phyloP scores from a whole-genome alignment of 345 rosid genomes.

The Eucalyptus lansdowneana region DNA sequence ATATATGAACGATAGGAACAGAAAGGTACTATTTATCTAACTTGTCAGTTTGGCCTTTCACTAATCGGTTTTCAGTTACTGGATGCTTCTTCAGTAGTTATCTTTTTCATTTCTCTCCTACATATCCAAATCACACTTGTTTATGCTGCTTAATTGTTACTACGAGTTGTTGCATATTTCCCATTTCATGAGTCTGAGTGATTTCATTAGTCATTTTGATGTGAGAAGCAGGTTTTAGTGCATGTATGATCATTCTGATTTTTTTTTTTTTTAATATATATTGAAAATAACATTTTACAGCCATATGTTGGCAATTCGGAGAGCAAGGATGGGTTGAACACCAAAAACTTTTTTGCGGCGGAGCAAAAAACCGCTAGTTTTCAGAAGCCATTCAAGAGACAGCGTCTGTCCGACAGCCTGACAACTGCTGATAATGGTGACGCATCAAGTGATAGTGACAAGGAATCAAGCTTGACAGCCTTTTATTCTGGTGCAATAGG shows the following conservation, averaged over 20 bases:
- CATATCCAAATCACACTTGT: background rate
- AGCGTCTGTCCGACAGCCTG: slow-evolving; percentile 36
- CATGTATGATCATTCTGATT: background rate
- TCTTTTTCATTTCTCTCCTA: background rate
- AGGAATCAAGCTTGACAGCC: slow-evolving; percentile 63
- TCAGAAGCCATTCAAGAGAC: slow-evolving; percentile 75
- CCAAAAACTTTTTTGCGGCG: slow-evolving; percentile 12
- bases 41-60: background rate
- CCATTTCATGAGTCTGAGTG: background rate
- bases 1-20: slow-evolving; percentile 31
- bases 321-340: slow-evolving; percentile 38
- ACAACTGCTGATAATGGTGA: slow-evolving; percentile 47
- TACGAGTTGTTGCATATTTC: background rate
- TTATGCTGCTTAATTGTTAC: background rate
- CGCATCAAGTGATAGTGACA: slow-evolving; percentile 93
- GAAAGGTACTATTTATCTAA: slow-evolving; percentile 30
- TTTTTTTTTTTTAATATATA: background rate
- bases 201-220: background rate
- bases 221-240: background rate
- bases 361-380: slow-evolving; percentile 42
- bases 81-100: background rate
- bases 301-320: slow-evolving; percentile 17
- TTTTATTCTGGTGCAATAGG: slow-evolving; percentile 70
- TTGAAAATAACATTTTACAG: slow-evolving; percentile 20
- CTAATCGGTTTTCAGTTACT: background rate